These are phyloP conservation scores for Calonectria hongkongensis DNA, from an alignment of 2,329 filamentous ascomycete genomes.

Conservation along the genomic window DNA sequence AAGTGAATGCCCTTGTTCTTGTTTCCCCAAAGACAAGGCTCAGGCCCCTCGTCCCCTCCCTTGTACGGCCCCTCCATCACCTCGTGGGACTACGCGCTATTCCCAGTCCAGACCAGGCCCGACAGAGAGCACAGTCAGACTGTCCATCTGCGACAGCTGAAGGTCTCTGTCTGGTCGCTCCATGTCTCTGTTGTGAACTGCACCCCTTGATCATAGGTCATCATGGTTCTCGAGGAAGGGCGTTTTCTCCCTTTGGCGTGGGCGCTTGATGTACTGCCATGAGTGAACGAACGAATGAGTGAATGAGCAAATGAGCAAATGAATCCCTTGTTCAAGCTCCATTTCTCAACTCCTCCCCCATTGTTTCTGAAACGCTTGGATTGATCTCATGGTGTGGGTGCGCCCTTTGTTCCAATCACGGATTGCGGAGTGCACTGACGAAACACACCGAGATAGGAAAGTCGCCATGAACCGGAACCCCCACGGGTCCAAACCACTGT, in stretches of 20 bases:
- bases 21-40: conserved; percentile 17
- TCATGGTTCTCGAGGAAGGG: background rate
- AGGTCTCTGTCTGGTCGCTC: background rate
- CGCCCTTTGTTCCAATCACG: conserved; percentile 7
- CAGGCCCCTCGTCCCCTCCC: background rate
- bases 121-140: background rate
- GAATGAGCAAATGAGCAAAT: background rate
- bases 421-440: background rate
- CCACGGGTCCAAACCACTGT: background rate
- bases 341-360: background rate
- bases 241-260: background rate
- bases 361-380: conserved; percentile 8
- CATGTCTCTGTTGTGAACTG: background rate
- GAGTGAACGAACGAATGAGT: background rate
- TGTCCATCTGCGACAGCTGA: conserved; percentile 20
- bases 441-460: conserved; percentile 2
- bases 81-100: conserved; percentile 26
- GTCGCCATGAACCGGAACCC: conserved; percentile 5
- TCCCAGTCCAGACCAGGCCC: background rate
- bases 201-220: background rate
- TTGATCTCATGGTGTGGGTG: conserved; percentile 4
- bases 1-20: conserved; percentile 6
- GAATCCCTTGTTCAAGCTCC: conserved; percentile 9
- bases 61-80: conserved; percentile 28
- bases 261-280: background rate